Evolutionary conservation across 2,329 filamentous ascomycete species (phyloP), one percentile per base, ranked within the genome.

Genomic region (Pestalotiopsis fici): DNA sequence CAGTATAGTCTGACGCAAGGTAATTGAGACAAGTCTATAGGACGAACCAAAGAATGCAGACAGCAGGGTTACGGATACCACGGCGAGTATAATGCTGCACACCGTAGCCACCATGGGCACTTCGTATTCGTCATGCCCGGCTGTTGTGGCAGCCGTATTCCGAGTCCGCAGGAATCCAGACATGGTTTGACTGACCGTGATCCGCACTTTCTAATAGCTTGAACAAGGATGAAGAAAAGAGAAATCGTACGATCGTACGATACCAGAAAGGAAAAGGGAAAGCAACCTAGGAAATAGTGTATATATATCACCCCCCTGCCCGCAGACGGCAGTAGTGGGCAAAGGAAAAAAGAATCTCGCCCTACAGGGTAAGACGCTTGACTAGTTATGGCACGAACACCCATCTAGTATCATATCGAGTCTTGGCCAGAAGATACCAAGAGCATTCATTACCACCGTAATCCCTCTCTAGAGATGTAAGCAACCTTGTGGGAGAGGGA

Each of bases 11-110:
- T 28, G 43, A 15, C 31, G 31, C 21, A 54, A 12, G 21, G 23
- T 4, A 0, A 6, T 50, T 37, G 23, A 35, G 31, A 11, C 23
- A 3, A 12, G 31, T 27, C 31, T 60, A 18, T 5, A 60, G 31
- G 15, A 69, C 71, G 15, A 11, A 74, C 73, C 66, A 31, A 69
- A 54, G 67, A 71, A 73, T 27, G 67, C 68, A 7, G 73, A 69
- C 43, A 76, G 18, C 12, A 71, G 65, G 5, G 69, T 68, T 9
- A 70, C 57, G 1, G 73, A 66, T 7, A 67, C 27, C 55, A 73
- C 66, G 2, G 69, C 65, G 12, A 73, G 18, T 13, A 73, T 59
- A 37, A 73, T 62, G 50, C 69, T 60, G 47, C 68, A 12, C 37
- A 72, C 59, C 4, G 61, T 67, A 6, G 68, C 70, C 28, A 65